These are phyloP conservation scores for Trametes hirsuta DNA, from an alignment of 1,284 basidiomycete genomes.

Conservation along the genomic window DNA sequence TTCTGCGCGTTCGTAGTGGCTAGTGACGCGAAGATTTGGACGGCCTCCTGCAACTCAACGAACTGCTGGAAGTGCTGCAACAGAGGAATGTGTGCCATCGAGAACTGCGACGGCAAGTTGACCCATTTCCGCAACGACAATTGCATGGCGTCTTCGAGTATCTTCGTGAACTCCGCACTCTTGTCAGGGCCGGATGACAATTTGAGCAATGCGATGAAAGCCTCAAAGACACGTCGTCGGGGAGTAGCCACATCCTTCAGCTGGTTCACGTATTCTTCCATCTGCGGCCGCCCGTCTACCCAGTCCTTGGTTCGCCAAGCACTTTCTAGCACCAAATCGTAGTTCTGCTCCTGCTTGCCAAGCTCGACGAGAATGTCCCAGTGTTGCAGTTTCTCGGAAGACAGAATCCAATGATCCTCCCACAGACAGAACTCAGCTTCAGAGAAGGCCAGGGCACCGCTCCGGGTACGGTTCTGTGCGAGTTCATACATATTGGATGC, in stretches of 20 bases:
- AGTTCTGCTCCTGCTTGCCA: constrained; percentile 90
- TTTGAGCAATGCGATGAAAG: constrained; percentile 87
- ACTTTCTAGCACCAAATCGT: constrained; percentile 92
- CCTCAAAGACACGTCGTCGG: constrained; percentile 93
- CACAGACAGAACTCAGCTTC: constrained; percentile 97
- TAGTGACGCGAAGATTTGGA: constrained; percentile 92
- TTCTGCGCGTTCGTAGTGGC: constrained; percentile 88
- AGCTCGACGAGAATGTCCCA: constrained; percentile 97
- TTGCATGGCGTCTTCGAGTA: constrained; percentile 97
- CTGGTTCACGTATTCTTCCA: constrained; percentile 86
- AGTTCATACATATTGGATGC: constrained; percentile 90
- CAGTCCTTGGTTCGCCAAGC: constrained; percentile 97
- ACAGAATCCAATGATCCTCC: constrained; percentile 99
- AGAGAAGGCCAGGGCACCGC: constrained; percentile 86
- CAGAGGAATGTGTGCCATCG: constrained; percentile 91
- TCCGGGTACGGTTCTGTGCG: constrained; percentile 87
- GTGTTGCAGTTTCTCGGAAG: constrained; percentile 96
- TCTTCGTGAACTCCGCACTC: constrained; percentile 81
- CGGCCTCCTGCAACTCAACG: constrained; percentile 96
- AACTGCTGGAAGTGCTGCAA: constrained; percentile 99
- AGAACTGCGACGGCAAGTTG: constrained; percentile 83
- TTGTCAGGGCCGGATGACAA: constrained; percentile 67
- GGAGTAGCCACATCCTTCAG: constrained; percentile 91
- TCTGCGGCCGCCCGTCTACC: constrained; percentile 76
- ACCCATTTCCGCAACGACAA: constrained; percentile 97